A percentile compares a stretch with the other conserved stretches of the same genome.
Conservation (phyloP, 129 eudicot species). For the Centaurea solstitialis region DNA sequence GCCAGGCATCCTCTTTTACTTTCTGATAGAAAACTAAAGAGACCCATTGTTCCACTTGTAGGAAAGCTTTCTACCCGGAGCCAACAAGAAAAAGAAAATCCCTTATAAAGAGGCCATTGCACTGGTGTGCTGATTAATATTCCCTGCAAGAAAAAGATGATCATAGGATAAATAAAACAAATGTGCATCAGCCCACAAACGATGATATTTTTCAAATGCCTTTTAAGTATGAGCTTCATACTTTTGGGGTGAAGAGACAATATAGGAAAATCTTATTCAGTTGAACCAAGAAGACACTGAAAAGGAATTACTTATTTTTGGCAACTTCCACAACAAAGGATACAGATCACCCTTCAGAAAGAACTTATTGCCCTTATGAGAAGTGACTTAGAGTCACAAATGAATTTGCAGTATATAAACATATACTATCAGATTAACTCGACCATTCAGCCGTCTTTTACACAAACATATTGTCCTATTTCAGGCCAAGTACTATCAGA, state of each 20-base stretch:
- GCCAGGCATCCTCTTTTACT: conserved; percentile 84
- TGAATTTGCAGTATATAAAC: not conserved
- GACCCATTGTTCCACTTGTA: conserved; percentile 81
- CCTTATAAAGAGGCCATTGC: conserved; percentile 90
- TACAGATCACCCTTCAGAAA: not conserved
- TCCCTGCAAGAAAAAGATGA: conserved; percentile 63
- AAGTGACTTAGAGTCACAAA: not conserved
- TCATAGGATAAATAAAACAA: not conserved
- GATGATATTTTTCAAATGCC: not conserved
- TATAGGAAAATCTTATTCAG: not conserved
- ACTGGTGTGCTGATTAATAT: conserved; percentile 70
- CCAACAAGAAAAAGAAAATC: conserved; percentile 98
- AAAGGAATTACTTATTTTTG: not conserved
- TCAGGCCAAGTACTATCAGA: not conserved
- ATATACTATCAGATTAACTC: too few relatives aligned
- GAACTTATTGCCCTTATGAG: not conserved
- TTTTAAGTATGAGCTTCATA: not conserved
- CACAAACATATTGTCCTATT: not conserved
- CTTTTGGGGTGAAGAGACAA: not conserved
- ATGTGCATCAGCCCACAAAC: conserved; percentile 5
- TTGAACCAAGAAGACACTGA: not conserved
- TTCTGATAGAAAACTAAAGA: conserved; percentile 87
- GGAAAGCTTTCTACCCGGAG: conserved; percentile 91
- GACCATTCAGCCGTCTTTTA: not conserved
- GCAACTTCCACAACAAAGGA: not conserved